Conservation (phyloP, 2,329 filamentous ascomycete species). For the Byssothecium circinans region DNA sequence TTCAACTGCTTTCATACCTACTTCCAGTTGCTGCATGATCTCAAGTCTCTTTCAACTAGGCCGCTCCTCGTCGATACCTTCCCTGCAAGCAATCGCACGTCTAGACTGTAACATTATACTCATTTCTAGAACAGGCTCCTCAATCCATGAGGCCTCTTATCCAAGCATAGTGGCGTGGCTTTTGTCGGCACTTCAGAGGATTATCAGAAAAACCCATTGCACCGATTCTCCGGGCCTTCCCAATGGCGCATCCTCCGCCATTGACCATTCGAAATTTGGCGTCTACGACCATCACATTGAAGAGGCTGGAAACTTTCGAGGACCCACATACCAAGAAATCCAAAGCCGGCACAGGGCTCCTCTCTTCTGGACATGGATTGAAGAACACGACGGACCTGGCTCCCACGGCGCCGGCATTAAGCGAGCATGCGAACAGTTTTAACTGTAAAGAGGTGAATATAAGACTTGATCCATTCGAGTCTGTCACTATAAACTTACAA, state of each 20-base stretch:
- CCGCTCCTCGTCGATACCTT: too few species aligned
- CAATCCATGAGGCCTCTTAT: too few species aligned
- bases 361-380: conserved; percentile 21
- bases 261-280: conserved; percentile 84
- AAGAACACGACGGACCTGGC: conserved; percentile 23
- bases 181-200: too few species aligned
- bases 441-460: conserved; percentile 65
- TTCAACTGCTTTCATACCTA: too few species aligned
- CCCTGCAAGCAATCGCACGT: too few species aligned
- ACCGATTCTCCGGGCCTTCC: background rate
- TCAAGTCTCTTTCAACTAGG: too few species aligned
- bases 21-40: too few species aligned
- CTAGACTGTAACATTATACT: too few species aligned
- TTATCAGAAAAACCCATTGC: too few species aligned
- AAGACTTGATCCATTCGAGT: conserved; percentile 68
- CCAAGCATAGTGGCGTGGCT: too few species aligned
- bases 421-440: conserved; percentile 62
- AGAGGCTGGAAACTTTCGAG: conserved; percentile 72
- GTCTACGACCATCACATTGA: conserved; percentile 70
- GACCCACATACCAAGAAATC: conserved; percentile 49
- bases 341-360: conserved; percentile 32
- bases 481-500: conserved; percentile 61
- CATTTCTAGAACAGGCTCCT: too few species aligned
- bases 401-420: conserved; percentile 48
- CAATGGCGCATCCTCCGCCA: conserved; percentile 20